Evolutionary conservation across 768 basidiomycete genomes (phyloP), one percentile per base, ranked within the genome.

Genomic region (Tulasnella sp.): DNA sequence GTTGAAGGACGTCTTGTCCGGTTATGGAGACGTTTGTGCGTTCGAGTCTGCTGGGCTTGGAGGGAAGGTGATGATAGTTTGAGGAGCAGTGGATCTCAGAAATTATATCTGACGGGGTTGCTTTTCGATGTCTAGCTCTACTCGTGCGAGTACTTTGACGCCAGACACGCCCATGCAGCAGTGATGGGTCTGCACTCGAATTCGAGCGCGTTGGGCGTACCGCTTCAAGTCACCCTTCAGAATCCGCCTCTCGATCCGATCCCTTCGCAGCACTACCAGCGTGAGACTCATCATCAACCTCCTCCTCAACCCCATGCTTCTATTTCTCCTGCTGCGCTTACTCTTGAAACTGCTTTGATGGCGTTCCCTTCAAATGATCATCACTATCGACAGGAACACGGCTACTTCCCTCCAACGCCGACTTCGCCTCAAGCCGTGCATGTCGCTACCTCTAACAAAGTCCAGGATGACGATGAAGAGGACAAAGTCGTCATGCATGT

Each of bases 101-200:
- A 30, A 4, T 29, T 19, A 19, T 17, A 5, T 30, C 23, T 10
- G 29, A 19, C 21, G 15, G 8, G 45, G 29, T 9, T 21, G n/a
- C 51, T 43, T 30, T 55, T 21, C 15, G 5, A 56, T 10, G 26
- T 34, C 4, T 61, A 76, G 69, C 69, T 76, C 27, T 87, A 81
- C 69, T 71, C 70, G 42, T 78, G 83, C 53, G 85, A 88, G 63
- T 91, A 79, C 67, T 84, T 77, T 66, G 86, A 89, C 66, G 74
- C 80, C 26, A 76, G 84, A 24, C 76, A 77, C 41, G 81, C 84
- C 4, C 71, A 74, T 41, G 65, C 68, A 10, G 85, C 86, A 13
- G 77, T 73, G 65, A 68, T 70, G 48, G 72, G 72, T 47, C 71
- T 90, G 13, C 26, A 59, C 48, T 32, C 32, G 19, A 67, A 84